A percentile compares a stretch with the other conserved stretches of the same genome.
Conservation (phyloP, 1,284 basidiomycete genomes). For the Ustilago curta region DNA sequence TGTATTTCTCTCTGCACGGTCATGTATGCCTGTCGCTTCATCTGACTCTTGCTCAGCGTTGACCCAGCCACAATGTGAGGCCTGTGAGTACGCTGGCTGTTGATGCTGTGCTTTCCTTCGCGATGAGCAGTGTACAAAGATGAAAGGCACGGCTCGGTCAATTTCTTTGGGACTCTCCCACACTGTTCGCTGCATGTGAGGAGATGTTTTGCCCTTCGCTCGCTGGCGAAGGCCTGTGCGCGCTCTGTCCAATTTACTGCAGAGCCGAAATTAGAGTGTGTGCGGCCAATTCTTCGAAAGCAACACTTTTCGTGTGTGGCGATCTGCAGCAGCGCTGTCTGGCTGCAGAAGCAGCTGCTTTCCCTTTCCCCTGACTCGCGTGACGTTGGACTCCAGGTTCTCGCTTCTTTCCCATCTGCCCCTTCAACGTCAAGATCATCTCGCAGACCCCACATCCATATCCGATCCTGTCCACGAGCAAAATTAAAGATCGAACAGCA, state of each 20-base stretch:
- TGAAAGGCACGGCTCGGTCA: conserved; percentile 5
- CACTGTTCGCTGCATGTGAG: neutral
- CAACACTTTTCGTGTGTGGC: conserved; percentile 8
- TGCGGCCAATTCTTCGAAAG: conserved; percentile 9
- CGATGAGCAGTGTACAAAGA: too few species aligned
- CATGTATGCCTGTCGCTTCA: conserved; percentile 1
- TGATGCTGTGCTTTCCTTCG: neutral
- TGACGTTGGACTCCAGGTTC: conserved; percentile 5
- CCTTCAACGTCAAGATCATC: neutral
- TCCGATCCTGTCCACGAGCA: neutral
- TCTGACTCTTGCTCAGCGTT: neutral
- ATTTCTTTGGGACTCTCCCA: neutral
- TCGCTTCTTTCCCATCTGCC: neutral
- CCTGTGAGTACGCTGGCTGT: neutral
- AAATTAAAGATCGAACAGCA: too few species aligned
- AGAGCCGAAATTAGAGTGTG: conserved; percentile 4
- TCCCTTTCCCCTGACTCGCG: conserved; percentile 24
- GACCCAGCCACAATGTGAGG: neutral
- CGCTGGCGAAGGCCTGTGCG: conserved; percentile 6
- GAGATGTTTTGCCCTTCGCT: too few species aligned
- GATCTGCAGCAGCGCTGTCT: conserved; percentile 2
- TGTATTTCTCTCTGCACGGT: neutral
- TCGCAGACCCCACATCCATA: neutral
- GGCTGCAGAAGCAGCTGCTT: conserved; percentile 9
- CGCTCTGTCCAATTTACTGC: neutral